Evolutionary conservation across 179 eudicot species (phyloP).

Genomic region (Vitellaria paradoxa): DNA sequence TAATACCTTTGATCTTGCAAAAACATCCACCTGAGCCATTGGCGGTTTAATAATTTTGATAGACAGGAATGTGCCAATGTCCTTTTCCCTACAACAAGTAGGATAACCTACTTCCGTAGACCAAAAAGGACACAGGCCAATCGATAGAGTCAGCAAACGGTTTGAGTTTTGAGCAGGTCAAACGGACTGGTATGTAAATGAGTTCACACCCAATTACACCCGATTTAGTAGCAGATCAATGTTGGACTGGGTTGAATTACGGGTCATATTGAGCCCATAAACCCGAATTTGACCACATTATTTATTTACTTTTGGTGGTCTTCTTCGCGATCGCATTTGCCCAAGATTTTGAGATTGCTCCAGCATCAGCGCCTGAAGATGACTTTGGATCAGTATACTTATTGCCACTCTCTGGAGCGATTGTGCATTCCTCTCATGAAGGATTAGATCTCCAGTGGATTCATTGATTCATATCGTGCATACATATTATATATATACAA

Average conservation of each 20-base stretch:
- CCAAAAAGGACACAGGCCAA: too few relatives aligned
- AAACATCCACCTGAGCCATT: not conserved
- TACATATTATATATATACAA: too few relatives aligned
- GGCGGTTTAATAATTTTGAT: not conserved
- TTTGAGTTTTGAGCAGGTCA: too few relatives aligned
- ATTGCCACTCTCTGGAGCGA: constrained; percentile 4
- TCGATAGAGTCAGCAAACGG: too few relatives aligned
- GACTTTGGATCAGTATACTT: constrained; percentile 7
- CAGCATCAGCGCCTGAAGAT: not conserved
- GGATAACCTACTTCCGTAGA: too few relatives aligned
- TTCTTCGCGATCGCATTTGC: not conserved
- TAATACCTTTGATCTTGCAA: not conserved
- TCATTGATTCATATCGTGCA: not conserved
- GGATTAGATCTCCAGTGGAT: not conserved
- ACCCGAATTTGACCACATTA: too few relatives aligned
- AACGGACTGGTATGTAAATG: too few relatives aligned
- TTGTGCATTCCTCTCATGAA: constrained; percentile 11
- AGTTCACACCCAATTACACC: too few relatives aligned
- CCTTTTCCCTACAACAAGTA: not conserved
- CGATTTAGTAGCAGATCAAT: too few relatives aligned
- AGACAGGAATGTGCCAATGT: not conserved
- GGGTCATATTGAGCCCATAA: too few relatives aligned
- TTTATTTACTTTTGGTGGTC: not conserved
- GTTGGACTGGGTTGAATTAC: too few relatives aligned
- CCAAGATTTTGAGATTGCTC: not conserved